Base-by-base conservation (phyloP, 768 basidiomycete genomes). In the Mycena venus region DNA sequence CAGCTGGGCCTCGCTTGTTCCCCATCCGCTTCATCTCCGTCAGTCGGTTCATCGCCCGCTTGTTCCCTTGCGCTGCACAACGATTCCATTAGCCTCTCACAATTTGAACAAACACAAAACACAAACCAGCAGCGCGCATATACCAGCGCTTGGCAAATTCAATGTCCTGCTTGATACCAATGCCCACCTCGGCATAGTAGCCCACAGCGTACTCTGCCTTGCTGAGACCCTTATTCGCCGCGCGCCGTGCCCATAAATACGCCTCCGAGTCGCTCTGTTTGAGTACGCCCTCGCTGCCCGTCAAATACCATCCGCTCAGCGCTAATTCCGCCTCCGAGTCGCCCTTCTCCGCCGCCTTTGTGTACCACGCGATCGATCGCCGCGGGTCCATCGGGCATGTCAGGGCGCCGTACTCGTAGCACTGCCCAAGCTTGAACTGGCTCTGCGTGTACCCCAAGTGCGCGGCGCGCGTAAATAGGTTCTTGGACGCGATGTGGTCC, bases 121-220 rank as follows among this genome's bases (percentile, higher is more conserved):
- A 86, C 94, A 60, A 79, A 99, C 98, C 97, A 78, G 98, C 98
- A 40, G 98, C 97, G 51, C 98, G 91, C 96, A 99, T 98, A 83
- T 99, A 99, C 97, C 98, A 99, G 78, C 95, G 90, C 85, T 98
- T 99, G 23, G 98, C 97, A 82, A 97, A 93, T 73, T 99, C 98
- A 56, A 96, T 84, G 79, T 99, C 98, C 80, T 96, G 95, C 86
- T 98, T 98, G 82, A 98, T 94, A 36, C 98, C 98, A 77, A 99
- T 99, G 3, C 97, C 98, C 14, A 97, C 94, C 83, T 99, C 98
- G 0, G 96, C 96, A 82, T 99, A 99, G 84, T 99, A 98, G 29
- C 98, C 98, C 23, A 99, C 98, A 12, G 98, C 98, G 84, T 99
- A 99, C 84, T 99, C 98, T 0, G 98, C 98, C 83, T 98, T 99